phyloP scores from a whole-genome alignment of 768 basidiomycete genomes.

The Galerina marginata region DNA sequence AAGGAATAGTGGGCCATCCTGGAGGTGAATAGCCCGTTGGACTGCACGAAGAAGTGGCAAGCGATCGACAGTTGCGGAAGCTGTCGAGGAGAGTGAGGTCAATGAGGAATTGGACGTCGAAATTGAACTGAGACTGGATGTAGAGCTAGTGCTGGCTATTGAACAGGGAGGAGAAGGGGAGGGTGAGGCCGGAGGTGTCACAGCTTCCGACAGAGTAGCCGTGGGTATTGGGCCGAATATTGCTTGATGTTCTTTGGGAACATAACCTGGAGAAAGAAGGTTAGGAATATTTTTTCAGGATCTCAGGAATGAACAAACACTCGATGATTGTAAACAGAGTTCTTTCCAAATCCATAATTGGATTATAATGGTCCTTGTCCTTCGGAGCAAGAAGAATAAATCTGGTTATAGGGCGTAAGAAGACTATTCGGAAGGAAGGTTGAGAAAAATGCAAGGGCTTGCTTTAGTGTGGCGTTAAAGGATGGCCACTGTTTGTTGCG shows the following conservation, averaged over 20 bases:
- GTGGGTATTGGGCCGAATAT: conserved; percentile 72
- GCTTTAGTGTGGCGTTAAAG: no score
- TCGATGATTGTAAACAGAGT: conserved; percentile 75
- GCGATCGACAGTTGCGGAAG: conserved; percentile 28
- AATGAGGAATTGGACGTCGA: conserved; percentile 36
- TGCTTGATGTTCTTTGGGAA: conserved; percentile 66
- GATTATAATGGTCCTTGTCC: conserved; percentile 88
- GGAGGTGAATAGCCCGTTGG: conserved; percentile 70
- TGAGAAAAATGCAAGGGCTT: conserved; percentile 7
- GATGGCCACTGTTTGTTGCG: no score
- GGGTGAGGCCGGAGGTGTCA: conserved; percentile 43
- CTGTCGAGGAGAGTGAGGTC: conserved; percentile 32
- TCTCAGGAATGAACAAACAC: conserved; percentile 45
- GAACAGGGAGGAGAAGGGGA: conserved; percentile 43
- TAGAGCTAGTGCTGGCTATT: conserved; percentile 23
- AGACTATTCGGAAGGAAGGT: conserved; percentile 1
- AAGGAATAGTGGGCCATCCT: conserved; percentile 76
- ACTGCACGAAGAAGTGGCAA: conserved; percentile 57
- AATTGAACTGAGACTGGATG: conserved; percentile 32
- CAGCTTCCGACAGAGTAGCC: conserved; percentile 46
- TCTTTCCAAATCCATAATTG: conserved; percentile 78
- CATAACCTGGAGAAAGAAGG: conserved; percentile 52
- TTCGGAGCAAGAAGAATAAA: conserved; percentile 81
- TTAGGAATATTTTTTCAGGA: conserved; percentile 2
- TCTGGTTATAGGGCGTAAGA: conserved; percentile 38